These are phyloP conservation scores for Lanmaoa pseudosensibilis DNA, from an alignment of 768 basidiomycete species.

Conservation along the genomic window DNA sequence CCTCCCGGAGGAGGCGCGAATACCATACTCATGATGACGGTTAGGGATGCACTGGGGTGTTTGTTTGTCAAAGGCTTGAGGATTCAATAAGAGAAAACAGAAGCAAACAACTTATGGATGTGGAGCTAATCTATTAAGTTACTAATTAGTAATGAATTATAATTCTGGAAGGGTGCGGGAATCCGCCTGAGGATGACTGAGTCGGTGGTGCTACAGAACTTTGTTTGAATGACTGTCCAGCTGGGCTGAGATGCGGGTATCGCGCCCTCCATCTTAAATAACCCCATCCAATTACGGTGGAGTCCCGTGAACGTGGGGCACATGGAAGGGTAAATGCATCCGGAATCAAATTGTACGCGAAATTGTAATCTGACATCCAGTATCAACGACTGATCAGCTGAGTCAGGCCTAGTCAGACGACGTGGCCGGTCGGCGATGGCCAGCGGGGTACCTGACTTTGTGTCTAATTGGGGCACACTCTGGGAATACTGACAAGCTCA, in stretches of 20 bases:
- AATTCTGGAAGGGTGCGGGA: not conserved
- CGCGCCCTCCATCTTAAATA: not conserved
- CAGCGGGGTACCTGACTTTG: constrained; percentile 22
- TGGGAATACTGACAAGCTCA: constrained; percentile 10
- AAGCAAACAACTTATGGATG: constrained; percentile 12
- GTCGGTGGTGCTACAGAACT: constrained; percentile 8
- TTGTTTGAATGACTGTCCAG: not conserved
- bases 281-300: constrained; percentile 7
- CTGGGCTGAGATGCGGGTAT: not conserved
- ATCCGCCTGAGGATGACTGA: constrained; percentile 7
- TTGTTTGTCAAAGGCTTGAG: constrained; percentile 29
- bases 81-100: constrained; percentile 28
- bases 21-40: constrained; percentile 33
- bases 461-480: constrained; percentile 13
- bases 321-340: not conserved
- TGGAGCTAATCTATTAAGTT: no score
- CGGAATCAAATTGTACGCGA: not conserved
- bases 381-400: constrained; percentile 2
- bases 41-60: not conserved
- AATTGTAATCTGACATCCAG: constrained; percentile 9
- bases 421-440: constrained; percentile 22
- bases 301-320: constrained; percentile 4
- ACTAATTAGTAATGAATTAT: not conserved
- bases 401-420: constrained; percentile 11
- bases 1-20: constrained; percentile 30